Evolutionary conservation across 2,329 filamentous ascomycete genomes (phyloP).

Genomic region (Fusarium solani-melongenae): DNA sequence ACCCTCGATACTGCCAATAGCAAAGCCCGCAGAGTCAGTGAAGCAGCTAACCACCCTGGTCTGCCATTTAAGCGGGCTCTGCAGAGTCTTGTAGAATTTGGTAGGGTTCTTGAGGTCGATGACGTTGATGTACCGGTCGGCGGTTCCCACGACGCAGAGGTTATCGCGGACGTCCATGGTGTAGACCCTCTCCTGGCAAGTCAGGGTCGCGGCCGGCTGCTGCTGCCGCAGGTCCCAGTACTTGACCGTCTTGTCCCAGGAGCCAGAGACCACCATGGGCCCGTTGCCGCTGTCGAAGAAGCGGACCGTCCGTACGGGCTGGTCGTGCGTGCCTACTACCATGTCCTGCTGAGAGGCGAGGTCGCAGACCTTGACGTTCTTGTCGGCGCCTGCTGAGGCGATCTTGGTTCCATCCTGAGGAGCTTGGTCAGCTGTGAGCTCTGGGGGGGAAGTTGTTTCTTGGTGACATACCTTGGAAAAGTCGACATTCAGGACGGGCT

Average conservation of each 20-base stretch:
- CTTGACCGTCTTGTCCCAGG: conserved; percentile 90
- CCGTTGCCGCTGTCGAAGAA: conserved; percentile 79
- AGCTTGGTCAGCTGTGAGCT: conserved; percentile 13
- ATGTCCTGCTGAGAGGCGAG: conserved; percentile 73
- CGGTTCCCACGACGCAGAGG: conserved; percentile 90
- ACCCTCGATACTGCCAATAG: conserved; percentile 95
- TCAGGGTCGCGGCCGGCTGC: conserved; percentile 72
- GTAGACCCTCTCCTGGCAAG: conserved; percentile 84
- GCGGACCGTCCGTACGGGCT: conserved; percentile 80
- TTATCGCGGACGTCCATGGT: conserved; percentile 91
- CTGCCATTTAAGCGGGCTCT: conserved; percentile 98
- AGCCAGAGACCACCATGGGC: conserved; percentile 90
- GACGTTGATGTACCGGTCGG: conserved; percentile 96
- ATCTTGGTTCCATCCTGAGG: conserved; percentile 88
- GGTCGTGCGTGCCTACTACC: conserved; percentile 86
- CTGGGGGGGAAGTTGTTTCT: not conserved
- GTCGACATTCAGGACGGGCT: conserved; percentile 83
- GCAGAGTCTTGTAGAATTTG: conserved; percentile 95
- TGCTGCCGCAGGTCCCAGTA: conserved; percentile 84
- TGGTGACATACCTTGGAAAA: conserved; percentile 82
- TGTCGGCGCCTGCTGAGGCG: conserved; percentile 89
- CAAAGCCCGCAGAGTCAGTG: conserved; percentile 89
- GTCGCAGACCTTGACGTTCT: conserved; percentile 89
- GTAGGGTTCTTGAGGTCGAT: conserved; percentile 89
- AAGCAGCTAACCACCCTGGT: conserved; percentile 96